These are phyloP conservation scores for Pistacia integerrima DNA, from an alignment of 345 rosid species.

Conservation along the genomic window DNA sequence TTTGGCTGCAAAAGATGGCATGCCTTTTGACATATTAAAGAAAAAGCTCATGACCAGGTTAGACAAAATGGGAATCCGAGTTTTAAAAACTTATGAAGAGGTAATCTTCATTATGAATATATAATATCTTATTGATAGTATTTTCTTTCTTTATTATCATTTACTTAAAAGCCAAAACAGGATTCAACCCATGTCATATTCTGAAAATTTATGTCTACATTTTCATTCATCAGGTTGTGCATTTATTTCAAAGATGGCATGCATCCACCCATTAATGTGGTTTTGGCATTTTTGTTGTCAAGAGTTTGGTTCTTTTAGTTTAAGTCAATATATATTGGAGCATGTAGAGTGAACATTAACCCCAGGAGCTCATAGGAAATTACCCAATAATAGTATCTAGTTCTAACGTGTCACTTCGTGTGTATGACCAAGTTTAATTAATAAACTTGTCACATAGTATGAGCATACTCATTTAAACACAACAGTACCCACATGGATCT, in stretches of 20 bases:
- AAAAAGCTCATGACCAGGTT: constrained; percentile 76
- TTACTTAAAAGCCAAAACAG: constrained; percentile 5
- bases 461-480: background rate
- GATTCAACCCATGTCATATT: constrained; percentile 12
- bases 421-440: no score
- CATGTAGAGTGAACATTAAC: background rate
- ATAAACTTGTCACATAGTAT: background rate
- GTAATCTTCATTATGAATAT: constrained; percentile 33
- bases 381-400: background rate
- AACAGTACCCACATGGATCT: background rate
- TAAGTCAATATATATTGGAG: background rate
- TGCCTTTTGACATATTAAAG: constrained; percentile 84
- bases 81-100: constrained; percentile 82
- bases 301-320: background rate
- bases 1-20: constrained; percentile 88
- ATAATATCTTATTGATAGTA: background rate
- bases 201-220: background rate
- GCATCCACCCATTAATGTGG: background rate
- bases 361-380: background rate
- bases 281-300: background rate
- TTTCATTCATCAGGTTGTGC: background rate
- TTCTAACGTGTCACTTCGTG: background rate
- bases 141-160: background rate
- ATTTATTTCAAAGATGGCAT: background rate
- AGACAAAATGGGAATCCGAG: constrained; percentile 69